Conservation (phyloP, 176 grass and related monocot species). For the Aegilops sharonensis region DNA sequence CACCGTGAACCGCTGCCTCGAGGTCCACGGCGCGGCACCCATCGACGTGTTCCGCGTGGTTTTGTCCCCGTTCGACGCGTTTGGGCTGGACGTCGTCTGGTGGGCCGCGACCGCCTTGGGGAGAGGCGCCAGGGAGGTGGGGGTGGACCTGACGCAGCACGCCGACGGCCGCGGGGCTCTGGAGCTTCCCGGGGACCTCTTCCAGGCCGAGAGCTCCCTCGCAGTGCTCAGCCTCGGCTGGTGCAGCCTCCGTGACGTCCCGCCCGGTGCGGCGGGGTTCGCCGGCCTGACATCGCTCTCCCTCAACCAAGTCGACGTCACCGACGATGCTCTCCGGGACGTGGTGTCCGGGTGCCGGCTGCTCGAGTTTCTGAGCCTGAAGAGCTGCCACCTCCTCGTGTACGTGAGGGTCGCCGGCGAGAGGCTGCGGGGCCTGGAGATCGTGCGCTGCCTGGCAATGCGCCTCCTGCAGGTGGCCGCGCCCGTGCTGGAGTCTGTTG, state of each 20-base stretch:
- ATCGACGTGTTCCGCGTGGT: constrained; percentile 44
- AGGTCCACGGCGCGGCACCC: constrained; percentile 33
- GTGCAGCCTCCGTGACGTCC: constrained; percentile 27
- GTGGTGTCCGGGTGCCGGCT: constrained; percentile 18
- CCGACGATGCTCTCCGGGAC: constrained; percentile 10
- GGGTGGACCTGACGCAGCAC: constrained; percentile 34
- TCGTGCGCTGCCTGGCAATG: constrained; percentile 26
- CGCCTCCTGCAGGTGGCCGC: constrained; percentile 8
- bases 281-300: constrained; percentile 30
- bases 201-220: constrained; percentile 21
- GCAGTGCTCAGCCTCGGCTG: constrained; percentile 31
- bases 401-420: constrained; percentile 24
- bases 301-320: constrained; percentile 35
- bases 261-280: not conserved
- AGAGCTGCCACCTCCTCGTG: constrained; percentile 13
- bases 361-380: constrained; percentile 56
- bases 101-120: constrained; percentile 44
- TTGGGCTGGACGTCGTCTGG: constrained; percentile 14
- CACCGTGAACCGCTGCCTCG: constrained; percentile 35
- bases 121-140: constrained; percentile 45
- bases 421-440: constrained; percentile 36
- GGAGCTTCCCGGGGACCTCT: constrained; percentile 27
- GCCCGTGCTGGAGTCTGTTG: constrained; percentile 46
- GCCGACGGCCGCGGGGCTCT: not conserved
- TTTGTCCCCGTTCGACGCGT: constrained; percentile 22